Base-by-base conservation (phyloP, 1,139 yeast genomes). In the Lodderomyces oxycetoniae region DNA sequence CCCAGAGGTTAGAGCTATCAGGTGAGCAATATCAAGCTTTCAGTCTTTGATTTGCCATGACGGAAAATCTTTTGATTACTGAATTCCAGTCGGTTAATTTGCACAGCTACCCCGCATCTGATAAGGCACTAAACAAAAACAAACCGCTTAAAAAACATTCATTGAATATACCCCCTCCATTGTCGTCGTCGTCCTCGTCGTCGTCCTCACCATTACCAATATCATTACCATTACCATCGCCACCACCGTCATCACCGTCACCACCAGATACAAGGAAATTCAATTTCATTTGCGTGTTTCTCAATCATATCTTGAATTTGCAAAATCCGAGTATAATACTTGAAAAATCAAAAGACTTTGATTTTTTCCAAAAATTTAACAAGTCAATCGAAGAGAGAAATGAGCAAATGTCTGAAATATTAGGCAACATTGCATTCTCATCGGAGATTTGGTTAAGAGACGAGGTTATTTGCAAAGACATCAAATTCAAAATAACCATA, bases 401-500 rank as follows among this genome's bases (percentile, higher is more conserved):
- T 4, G 25, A 13, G 7, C 7, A 27, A 11, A 11, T 7, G 27
- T 13, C 16, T 11, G 69, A 63, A 32, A 46, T 64, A 10, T 42
- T 67, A 17, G 65, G 68, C 7, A 60, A 57, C 28, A 51, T 67
- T 2, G 48, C 49, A 2, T 48, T 67, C 11, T 71, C 74, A 2
- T 39, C 41, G n/a, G 71, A 67, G 38, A 41, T 65, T 16, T 68
- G 74, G 74, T 46, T 62, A 20, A 48, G 49, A 30, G 62, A 61
- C 19, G 63, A 60, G 20, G 49, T 67, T 2, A 39, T 45, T 17
- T 52, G 67, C 17, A 53, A 56, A 32, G 66, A 66, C 35, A 41
- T 55, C 36, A 59, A 57, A 35, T 50, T 63, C 27, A 68, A 68
- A 44, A 50, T 52, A 11, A 49, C 61, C 7, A 47, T 67, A 41